A percentile compares a stretch with the other conserved stretches of the same genome.
Conservation (phyloP, 192 early-diverging fungal genomes). For the Coemansia sp. region DNA sequence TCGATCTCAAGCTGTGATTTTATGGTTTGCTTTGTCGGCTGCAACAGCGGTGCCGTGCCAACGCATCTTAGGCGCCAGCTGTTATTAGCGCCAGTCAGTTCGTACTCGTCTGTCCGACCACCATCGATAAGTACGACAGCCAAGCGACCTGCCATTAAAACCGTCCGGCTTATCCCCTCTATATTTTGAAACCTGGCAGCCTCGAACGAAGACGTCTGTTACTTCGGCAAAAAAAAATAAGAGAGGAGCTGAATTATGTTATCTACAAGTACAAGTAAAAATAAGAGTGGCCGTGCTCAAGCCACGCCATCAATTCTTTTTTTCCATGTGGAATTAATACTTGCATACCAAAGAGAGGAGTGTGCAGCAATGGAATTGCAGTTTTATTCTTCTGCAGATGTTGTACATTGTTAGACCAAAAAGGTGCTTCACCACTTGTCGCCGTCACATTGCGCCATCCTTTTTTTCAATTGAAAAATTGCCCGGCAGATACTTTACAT, state of each 20-base stretch:
- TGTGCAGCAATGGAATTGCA: not conserved
- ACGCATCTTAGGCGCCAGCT: conserved; percentile 16
- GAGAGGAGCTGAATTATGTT: not conserved
- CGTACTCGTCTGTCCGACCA: conserved; percentile 25
- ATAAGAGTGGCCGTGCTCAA: not conserved
- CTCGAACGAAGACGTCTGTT: not conserved
- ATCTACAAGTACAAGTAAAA: conserved; percentile 14
- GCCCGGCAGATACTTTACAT: not conserved
- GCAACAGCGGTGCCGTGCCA: conserved; percentile 18
- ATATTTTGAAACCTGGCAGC: not conserved
- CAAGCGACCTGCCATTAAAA: conserved; percentile 5
- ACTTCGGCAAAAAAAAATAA: not conserved
- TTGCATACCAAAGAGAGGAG: not conserved
- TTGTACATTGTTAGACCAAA: not conserved
- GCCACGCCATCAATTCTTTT: not conserved
- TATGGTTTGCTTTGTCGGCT: not conserved
- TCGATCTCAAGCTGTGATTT: conserved; percentile 17
- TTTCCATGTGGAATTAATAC: not conserved
- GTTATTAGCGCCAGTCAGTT: not conserved
- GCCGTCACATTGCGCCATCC: not conserved
- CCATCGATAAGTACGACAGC: conserved; percentile 14
- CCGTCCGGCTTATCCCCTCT: not conserved
- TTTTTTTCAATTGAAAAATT: not conserved
- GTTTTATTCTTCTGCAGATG: not conserved
- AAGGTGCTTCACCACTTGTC: not conserved